Evolutionary conservation across 345 rosid genomes (phyloP).

Genomic region (Durio zibethinus): DNA sequence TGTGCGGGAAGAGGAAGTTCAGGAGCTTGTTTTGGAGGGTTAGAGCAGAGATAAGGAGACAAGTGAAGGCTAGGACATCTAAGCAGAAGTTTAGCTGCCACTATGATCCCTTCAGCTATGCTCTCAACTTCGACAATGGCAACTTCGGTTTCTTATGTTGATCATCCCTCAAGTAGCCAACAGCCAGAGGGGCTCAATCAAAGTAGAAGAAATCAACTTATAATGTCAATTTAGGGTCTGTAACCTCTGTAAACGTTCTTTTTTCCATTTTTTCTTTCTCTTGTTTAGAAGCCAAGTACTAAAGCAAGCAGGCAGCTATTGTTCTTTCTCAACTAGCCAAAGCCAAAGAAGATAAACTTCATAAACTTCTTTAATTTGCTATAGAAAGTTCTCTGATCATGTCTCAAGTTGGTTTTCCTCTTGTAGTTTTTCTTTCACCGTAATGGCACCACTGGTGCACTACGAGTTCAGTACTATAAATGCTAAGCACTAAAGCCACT

Average conservation of each 20-base stretch:
- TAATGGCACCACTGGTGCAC: neutral
- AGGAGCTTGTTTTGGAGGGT: constrained; percentile 61
- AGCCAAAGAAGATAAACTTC: neutral
- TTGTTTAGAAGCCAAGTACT: neutral
- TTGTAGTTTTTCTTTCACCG: neutral
- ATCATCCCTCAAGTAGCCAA: constrained; percentile 8
- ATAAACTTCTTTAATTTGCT: neutral
- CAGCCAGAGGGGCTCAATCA: neutral
- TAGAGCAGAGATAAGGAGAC: constrained; percentile 49
- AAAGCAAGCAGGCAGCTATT: neutral
- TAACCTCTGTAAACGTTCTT: neutral
- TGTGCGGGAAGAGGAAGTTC: constrained; percentile 49
- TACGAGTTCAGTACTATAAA: neutral
- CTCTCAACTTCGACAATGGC: constrained; percentile 79
- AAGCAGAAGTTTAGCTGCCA: constrained; percentile 50
- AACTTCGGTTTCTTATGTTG: constrained; percentile 60
- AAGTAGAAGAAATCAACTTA: neutral
- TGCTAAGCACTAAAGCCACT: neutral
- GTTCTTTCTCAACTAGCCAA: neutral
- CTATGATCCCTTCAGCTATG: constrained; percentile 71
- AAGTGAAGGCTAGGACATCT: constrained; percentile 32
- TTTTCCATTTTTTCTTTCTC: neutral
- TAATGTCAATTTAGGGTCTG: neutral
- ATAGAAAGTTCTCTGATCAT: neutral
- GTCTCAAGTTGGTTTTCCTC: neutral